A percentile compares a stretch with the other conserved stretches of the same genome.
Conservation (phyloP, 345 rosid genomes). For the Viola odorata region DNA sequence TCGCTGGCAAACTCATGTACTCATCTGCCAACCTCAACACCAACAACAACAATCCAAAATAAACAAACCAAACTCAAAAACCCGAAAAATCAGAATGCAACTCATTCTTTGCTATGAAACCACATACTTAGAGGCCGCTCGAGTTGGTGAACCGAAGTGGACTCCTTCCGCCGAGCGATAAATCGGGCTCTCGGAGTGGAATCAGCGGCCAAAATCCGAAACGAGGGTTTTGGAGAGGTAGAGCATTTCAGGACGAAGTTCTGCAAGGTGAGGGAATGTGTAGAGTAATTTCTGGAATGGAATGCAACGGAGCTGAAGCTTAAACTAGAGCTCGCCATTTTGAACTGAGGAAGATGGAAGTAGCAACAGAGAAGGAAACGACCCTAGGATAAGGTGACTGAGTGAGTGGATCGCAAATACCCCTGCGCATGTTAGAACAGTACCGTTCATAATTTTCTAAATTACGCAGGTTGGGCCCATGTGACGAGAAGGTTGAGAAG, state of each 20-base stretch:
- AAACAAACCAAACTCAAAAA: neutral
- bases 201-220: constrained; percentile 40
- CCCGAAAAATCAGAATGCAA: neutral
- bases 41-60: neutral
- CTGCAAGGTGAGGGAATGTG: constrained; percentile 11
- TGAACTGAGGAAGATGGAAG: no score
- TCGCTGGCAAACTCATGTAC: constrained; percentile 95
- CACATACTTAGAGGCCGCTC: constrained; percentile 79
- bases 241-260: constrained; percentile 12
- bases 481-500: no score
- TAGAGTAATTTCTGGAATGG: constrained; percentile 19
- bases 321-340: neutral
- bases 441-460: no score
- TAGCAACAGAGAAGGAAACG: no score
- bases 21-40: constrained; percentile 44
- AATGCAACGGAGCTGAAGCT: constrained; percentile 24
- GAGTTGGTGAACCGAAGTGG: constrained; percentile 65
- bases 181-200: constrained; percentile 63
- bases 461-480: no score
- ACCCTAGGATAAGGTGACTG: no score
- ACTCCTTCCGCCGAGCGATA: constrained; percentile 69
- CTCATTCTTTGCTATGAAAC: neutral
- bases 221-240: constrained; percentile 21
- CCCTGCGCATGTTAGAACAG: no score
- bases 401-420: no score